These are phyloP conservation scores for Iris pallida DNA, from an alignment of 116 monocot species.

Conservation along the genomic window DNA sequence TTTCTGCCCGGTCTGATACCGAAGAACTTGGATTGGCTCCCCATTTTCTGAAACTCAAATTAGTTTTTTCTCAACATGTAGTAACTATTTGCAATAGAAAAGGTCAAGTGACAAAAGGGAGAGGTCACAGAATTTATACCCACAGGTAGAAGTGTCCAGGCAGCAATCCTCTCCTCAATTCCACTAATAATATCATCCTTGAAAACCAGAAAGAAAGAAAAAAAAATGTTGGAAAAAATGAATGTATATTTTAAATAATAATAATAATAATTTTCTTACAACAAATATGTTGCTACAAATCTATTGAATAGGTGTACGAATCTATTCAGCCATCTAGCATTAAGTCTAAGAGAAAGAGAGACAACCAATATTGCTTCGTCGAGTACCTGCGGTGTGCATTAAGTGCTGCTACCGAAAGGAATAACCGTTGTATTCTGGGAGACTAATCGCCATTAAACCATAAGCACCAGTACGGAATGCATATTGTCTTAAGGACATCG, in stretches of 20 bases:
- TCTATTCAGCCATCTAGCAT: too few species aligned
- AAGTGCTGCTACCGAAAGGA: too few species aligned
- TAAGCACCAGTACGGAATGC: too few species aligned
- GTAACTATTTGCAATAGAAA: not conserved
- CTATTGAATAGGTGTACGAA: too few species aligned
- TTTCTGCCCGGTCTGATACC: slow-evolving; percentile 1
- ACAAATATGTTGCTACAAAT: not conserved
- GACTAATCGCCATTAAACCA: too few species aligned
- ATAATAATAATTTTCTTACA: slow-evolving; percentile 53
- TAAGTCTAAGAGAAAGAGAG: too few species aligned
- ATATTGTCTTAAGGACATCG: too few species aligned
- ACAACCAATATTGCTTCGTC: too few species aligned
- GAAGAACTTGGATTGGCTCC: slow-evolving; percentile 3
- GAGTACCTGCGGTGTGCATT: too few species aligned
- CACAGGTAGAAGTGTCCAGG: slow-evolving; percentile 65
- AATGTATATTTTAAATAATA: slow-evolving; percentile 66
- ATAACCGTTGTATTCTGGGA: too few species aligned
- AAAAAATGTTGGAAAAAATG: slow-evolving; percentile 74
- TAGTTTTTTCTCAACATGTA: not conserved
- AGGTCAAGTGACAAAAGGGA: not conserved
- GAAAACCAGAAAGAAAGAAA: slow-evolving; percentile 44
- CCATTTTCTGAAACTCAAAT: not conserved
- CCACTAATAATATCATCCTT: slow-evolving; percentile 52
- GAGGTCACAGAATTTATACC: slow-evolving; percentile 48
- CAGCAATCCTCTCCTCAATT: slow-evolving; percentile 51